These are phyloP conservation scores for Salix caprea DNA, from an alignment of 345 rosid species.

Conservation along the genomic window DNA sequence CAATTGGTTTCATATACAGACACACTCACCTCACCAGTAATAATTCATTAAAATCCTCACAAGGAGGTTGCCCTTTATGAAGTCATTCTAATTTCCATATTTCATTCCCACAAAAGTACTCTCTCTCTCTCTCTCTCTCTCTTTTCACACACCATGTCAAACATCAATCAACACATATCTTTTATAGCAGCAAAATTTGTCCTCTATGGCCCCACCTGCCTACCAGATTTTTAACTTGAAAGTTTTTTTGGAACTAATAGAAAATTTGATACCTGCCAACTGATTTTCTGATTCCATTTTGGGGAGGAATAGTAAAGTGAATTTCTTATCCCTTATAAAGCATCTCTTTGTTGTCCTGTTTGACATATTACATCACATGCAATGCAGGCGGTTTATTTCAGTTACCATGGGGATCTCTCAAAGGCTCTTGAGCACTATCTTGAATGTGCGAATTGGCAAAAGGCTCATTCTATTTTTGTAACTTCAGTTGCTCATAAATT, in stretches of 20 bases:
- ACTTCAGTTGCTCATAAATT: slow-evolving; percentile 67
- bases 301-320: neutral
- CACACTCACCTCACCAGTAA: neutral
- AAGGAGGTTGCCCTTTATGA: neutral
- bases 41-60: neutral
- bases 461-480: slow-evolving; percentile 76
- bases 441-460: slow-evolving; percentile 83
- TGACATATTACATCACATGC: slow-evolving; percentile 12
- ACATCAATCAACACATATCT: neutral
- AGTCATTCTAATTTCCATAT: neutral
- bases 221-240: neutral
- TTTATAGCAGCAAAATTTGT: neutral
- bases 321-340: neutral
- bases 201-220: neutral
- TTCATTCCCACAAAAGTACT: neutral
- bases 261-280: neutral
- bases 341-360: neutral
- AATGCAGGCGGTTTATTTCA: slow-evolving; percentile 73
- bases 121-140: neutral
- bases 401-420: slow-evolving; percentile 55
- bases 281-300: neutral
- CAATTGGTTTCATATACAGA: neutral
- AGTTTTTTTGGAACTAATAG: neutral
- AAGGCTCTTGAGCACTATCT: slow-evolving; percentile 89
- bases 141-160: neutral